Conservation (phyloP, 345 rosid species). For the Murraya paniculata region DNA sequence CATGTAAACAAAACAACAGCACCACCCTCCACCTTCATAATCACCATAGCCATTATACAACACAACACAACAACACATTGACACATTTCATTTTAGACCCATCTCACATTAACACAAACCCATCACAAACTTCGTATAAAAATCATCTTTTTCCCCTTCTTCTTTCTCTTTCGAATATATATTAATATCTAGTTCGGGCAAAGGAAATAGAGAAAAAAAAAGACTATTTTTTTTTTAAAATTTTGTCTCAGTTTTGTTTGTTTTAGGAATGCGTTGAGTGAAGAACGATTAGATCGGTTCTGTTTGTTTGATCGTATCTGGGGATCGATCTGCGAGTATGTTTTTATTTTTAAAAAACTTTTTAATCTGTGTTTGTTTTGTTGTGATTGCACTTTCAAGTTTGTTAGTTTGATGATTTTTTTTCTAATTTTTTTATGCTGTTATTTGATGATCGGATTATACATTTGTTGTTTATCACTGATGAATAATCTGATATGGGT, state of each 20-base stretch:
- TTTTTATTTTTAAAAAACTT: constrained; percentile 11
- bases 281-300: constrained; percentile 27
- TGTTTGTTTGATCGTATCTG: constrained; percentile 13
- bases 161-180: not conserved
- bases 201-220: not conserved
- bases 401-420: constrained; percentile 27
- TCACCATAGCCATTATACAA: constrained; percentile 3
- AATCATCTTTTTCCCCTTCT: not conserved
- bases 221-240: too few species aligned
- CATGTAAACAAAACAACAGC: not conserved
- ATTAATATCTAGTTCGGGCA: not conserved
- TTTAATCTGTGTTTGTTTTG: constrained; percentile 15
- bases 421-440: not conserved
- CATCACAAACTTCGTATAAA: not conserved
- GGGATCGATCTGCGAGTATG: constrained; percentile 57
- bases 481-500: constrained; percentile 11
- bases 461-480: constrained; percentile 7
- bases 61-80: not conserved
- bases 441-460: constrained; percentile 33
- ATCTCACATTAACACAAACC: not conserved
- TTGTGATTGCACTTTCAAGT: constrained; percentile 16
- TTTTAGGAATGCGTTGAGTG: constrained; percentile 4
- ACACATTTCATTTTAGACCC: constrained; percentile 8
- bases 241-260: not conserved
- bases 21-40: not conserved